Evolutionary conservation across 108 stramenopile species (phyloP).

Genomic region (Cyclotella cryptica): DNA sequence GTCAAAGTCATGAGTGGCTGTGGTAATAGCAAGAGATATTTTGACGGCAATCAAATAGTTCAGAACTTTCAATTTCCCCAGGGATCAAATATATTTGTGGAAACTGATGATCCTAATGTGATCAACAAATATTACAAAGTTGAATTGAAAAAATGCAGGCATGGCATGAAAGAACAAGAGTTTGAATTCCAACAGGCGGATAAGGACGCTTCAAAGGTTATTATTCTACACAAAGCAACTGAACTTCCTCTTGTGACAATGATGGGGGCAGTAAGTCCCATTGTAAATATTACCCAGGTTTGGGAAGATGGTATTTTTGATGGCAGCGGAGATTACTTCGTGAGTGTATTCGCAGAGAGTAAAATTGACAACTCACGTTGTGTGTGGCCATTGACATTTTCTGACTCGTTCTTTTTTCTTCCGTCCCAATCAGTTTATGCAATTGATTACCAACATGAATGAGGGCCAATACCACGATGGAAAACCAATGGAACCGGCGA

Average conservation of each 20-base stretch:
- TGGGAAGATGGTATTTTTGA: conserved; percentile 47
- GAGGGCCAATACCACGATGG: neutral
- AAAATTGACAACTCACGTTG: neutral
- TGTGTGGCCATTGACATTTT: no score
- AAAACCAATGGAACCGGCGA: neutral
- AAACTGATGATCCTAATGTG: conserved; percentile 22
- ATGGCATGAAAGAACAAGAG: conserved; percentile 30
- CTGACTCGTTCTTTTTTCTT: no score
- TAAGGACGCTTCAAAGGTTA: neutral
- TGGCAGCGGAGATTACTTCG: conserved; percentile 39
- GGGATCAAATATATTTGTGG: conserved; percentile 3
- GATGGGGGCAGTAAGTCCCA: conserved; percentile 19
- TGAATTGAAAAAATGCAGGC: conserved; percentile 49
- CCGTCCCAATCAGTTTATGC: neutral
- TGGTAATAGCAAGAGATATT: conserved; percentile 7
- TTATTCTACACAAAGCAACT: conserved; percentile 30
- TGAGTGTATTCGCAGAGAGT: neutral
- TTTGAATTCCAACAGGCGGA: conserved; percentile 21
- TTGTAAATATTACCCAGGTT: conserved; percentile 33
- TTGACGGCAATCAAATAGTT: neutral
- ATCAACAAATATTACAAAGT: conserved; percentile 33
- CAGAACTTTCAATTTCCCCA: conserved; percentile 11
- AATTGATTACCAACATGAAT: conserved; percentile 1
- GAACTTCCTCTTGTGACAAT: conserved; percentile 9
- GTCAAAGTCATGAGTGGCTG: conserved; percentile 33